Base-by-base conservation (phyloP, 2,329 filamentous ascomycete species). In the Rhynchosporium agropyri region DNA sequence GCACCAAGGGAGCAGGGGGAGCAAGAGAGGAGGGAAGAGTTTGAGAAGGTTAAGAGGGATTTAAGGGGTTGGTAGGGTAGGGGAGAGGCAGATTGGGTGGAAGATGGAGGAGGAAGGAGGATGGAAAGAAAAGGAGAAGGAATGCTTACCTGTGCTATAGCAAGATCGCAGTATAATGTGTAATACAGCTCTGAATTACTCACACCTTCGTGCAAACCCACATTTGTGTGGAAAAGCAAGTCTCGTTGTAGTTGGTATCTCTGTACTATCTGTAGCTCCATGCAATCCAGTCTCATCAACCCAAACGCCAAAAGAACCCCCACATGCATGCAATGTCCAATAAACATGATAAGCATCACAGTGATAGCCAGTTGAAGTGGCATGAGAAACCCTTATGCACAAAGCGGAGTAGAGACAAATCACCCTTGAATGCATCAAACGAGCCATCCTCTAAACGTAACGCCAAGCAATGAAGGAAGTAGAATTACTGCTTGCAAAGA, bases 161-260 rank as follows among this genome's bases (percentile, higher is more conserved):
- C 20, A 20, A 20, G 20, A 20, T 20, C 20, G 20, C 20, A 20
- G 20, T 20, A 20, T 20, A 20, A 20, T 20, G 20, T 20, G 20
- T 20, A 20, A 20, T 20, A 20, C 20, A 20, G 20, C 20, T 20
- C 20, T 20, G 20, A 20, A 20, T 20, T 1, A 20, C 20, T 20
- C 20, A 20, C 20, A 20, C 20, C 20, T 20, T 1, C 20, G 20
- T 20, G 20, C 9, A 36, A 36, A 36, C 9, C 5, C 33, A 10
- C 33, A 6, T 5, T 36, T 10, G 33, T 36, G 33, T 36, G 33
- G 9, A 63, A 63, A 55, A 62, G 43, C 43, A 66, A 59, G 48
- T 64, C 59, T 66, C 61, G 58, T 64, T 66, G 51, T 55, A 36
- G 15, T 57, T 67, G 63, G 61, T 63, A 67, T 67, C 65, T 67